phyloP scores from a whole-genome alignment of 2,329 filamentous ascomycete genomes.

The Monosporascus sp. region DNA sequence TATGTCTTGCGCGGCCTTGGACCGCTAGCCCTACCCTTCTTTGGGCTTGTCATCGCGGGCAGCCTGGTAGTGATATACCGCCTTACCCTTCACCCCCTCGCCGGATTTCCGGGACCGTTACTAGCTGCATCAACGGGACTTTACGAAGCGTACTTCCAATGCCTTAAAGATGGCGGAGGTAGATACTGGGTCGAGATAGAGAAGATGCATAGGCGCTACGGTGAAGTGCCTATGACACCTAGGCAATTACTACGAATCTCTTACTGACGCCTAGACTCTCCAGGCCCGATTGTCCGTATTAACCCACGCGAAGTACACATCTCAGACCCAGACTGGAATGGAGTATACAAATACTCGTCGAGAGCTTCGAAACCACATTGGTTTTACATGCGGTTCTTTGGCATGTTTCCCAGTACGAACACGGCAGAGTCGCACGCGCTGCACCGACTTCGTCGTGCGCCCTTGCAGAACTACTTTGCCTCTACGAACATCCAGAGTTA shows the following conservation, averaged over 20 bases:
- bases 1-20: neutral
- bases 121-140: slow-evolving; percentile 16
- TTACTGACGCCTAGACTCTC: neutral
- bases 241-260: neutral
- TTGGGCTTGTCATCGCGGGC: neutral
- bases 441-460: slow-evolving; percentile 17
- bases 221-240: slow-evolving; percentile 2
- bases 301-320: slow-evolving; percentile 16
- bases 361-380: slow-evolving; percentile 18
- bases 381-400: slow-evolving; percentile 21
- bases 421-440: slow-evolving; percentile 17
- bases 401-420: slow-evolving; percentile 20
- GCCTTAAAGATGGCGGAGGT: slow-evolving; percentile 18
- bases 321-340: slow-evolving; percentile 15
- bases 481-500: slow-evolving; percentile 19
- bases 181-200: slow-evolving; percentile 18
- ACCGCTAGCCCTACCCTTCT: neutral
- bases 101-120: slow-evolving; percentile 13
- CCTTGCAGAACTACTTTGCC: slow-evolving; percentile 16
- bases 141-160: slow-evolving; percentile 18
- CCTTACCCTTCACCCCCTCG: slow-evolving; percentile 15
- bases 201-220: slow-evolving; percentile 17
- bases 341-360: slow-evolving; percentile 17
- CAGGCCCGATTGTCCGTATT: slow-evolving; percentile 16
- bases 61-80: slow-evolving; percentile 11